Evolutionary conservation across 2,329 filamentous ascomycete species (phyloP), one percentile per base, ranked within the genome.

Genomic region (Microdochium paspali): DNA sequence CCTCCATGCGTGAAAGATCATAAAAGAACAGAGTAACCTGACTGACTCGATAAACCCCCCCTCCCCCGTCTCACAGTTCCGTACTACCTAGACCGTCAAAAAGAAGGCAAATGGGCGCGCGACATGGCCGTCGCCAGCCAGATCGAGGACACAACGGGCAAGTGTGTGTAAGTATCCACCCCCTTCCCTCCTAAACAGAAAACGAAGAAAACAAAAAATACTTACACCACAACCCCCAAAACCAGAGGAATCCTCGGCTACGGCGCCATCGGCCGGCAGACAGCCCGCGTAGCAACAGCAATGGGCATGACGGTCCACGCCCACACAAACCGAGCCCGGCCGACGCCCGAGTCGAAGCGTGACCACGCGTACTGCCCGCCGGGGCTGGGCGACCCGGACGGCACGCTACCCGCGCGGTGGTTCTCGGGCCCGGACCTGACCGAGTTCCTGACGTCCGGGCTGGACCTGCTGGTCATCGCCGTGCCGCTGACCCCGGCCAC

Each of bases 221-320:
- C n/a, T n/a, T n/a, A n/a, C n/a, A n/a, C n/a, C n/a, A n/a, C n/a
- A n/a, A n/a, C n/a, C n/a, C n/a, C n/a, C n/a, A 24, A 1, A 13
- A 13, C 2, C 46, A 66, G 64, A 1, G 64, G 65, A 21, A 63
- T 71, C 44, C 61, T 72, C 3, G 69, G 69, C 15, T 73, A 72
- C 53, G 69, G 70, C 13, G 66, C 65, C 39, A 71, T 73, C 46
- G 69, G 69, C 2, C 59, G 70, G 4, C 67, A 72, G 44, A 57
- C 63, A n/a, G 70, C 68, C 2, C 62, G 65, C 4, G 70, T 84
- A 6, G 73, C 74, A 6, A 70, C 69, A 7, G 76, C 79, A 3
- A 62, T 84, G 56, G 84, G 83, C 10, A 82, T 84, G 76, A 70
- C 79, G 26, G 77, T 88, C 1, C 69, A 84, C 53, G 84, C 84